Base-by-base conservation (phyloP, 345 rosid species). In the Salix dunnii region DNA sequence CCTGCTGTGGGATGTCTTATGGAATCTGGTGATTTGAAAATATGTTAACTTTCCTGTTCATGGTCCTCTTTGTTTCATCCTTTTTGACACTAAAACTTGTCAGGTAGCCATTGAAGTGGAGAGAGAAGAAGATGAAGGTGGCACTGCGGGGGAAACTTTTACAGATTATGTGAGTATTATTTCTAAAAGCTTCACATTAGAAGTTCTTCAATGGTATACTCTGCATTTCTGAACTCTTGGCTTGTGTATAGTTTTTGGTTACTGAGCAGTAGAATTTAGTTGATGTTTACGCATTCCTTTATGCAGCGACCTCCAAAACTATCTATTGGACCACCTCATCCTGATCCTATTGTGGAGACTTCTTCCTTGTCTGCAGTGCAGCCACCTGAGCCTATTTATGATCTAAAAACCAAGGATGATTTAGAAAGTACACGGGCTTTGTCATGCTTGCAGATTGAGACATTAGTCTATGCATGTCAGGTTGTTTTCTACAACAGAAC, bases 401-500 rank as follows among this genome's bases (percentile, higher is more conserved):
- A 89, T 81, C 85, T 91, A 73, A 89, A 83, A 87, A 90, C 85
- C 72, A 89, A 83, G 84, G 94, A 91, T 78, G 88, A 90, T 38
- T 81, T 95, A 79, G 98, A 95, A 85, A 85, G 76, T 42, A 82
- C 94, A 73, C 86, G 82, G 79, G 85, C 92, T 75, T 86, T 95
- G 88, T 95, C 99, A 51, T 95, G 97, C 86, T 89, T 95, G 91
- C 99, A 95, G 92, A 91, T 95, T 82, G 99, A 95, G 94, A 95
- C 99, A 20, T 81, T 95, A 89, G 97, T 93, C 82, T 93, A 95
- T 76, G 98, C 98, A 82, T 88, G 89, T 82, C 99, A 95, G 99
- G 99, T 95, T 78, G 78, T 79, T 85, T 76, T 82, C 75, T 73
- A 23, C 65, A 40, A 49, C 79, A 66, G 67, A 71, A 78, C 58